Conservation (phyloP, 1,284 basidiomycete species). For the Rhizoctonia solani region DNA sequence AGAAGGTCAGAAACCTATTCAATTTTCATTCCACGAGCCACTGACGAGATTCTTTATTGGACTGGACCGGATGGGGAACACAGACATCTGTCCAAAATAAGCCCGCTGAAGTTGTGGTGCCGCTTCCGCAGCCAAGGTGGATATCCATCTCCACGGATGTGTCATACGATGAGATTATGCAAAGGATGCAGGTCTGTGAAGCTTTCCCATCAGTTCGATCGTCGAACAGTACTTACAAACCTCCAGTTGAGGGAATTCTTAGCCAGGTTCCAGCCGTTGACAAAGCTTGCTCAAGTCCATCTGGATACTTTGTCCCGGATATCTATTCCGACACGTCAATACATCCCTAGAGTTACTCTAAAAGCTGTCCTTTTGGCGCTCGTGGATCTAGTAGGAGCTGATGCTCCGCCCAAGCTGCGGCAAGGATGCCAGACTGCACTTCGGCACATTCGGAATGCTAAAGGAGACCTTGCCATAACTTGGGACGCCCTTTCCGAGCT, state of each 20-base stretch:
- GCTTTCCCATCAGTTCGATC: neutral
- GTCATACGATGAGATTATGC: constrained; percentile 27
- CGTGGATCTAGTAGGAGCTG: constrained; percentile 20
- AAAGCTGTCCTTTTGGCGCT: constrained; percentile 6
- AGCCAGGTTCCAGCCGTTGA: constrained; percentile 21
- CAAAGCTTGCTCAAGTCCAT: constrained; percentile 16
- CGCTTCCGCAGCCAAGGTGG: constrained; percentile 8
- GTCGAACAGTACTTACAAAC: neutral
- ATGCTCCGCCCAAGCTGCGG: constrained; percentile 3
- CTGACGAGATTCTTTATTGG: neutral
- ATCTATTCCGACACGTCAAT: neutral
- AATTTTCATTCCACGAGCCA: neutral
- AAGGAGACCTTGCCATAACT: constrained; percentile 5
- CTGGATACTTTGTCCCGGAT: constrained; percentile 15
- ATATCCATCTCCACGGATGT: constrained; percentile 8
- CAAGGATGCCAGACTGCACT: constrained; percentile 12
- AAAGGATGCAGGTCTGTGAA: constrained; percentile 18
- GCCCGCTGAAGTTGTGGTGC: neutral
- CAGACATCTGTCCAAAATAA: neutral
- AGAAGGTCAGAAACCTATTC: neutral
- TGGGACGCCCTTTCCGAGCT: constrained; percentile 28
- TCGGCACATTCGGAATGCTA: constrained; percentile 4
- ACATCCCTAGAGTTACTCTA: constrained; percentile 17
- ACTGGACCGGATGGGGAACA: neutral
- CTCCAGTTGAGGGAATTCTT: constrained; percentile 25